Percentiles rank a stretch among this genome's conserved stretches.
phyloP scores from a whole-genome alignment of 1,284 basidiomycete genomes.

The Schizophyllum amplum region DNA sequence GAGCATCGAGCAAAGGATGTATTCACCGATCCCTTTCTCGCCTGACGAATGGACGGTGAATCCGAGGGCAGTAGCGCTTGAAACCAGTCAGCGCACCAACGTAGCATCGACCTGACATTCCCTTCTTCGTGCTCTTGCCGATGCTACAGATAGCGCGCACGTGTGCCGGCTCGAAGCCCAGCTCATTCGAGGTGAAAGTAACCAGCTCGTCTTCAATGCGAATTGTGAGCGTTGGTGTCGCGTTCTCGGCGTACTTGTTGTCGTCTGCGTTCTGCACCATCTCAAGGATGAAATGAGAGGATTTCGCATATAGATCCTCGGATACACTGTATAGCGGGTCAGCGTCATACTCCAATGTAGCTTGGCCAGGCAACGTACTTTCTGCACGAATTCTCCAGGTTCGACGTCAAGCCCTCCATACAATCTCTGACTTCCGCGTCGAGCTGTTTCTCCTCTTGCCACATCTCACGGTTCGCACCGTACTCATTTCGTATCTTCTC shows the following conservation, averaged over 20 bases:
- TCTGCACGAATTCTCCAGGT: not conserved
- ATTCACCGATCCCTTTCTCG: not conserved
- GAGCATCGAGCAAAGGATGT: not conserved
- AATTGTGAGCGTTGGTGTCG: conserved; percentile 2
- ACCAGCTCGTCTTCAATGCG: not conserved
- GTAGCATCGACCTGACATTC: not conserved
- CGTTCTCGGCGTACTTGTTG: not conserved
- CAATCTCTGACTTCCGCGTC: not conserved
- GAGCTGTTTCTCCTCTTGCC: not conserved
- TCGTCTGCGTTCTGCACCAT: conserved; percentile 7
- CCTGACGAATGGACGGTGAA: not conserved
- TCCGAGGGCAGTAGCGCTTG: not conserved
- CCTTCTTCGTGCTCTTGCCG: conserved; percentile 7
- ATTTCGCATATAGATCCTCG: conserved; percentile 3
- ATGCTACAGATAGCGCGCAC: conserved; percentile 4
- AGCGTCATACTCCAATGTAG: not conserved
- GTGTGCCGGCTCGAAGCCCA: not conserved
- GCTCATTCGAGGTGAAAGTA: conserved; percentile 2
- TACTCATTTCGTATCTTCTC: not conserved
- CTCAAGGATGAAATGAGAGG: conserved; percentile 4
- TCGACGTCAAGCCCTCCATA: not conserved
- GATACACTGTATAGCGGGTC: not conserved
- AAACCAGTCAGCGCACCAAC: not conserved
- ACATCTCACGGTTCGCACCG: too few species aligned
- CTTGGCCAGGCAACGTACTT: not conserved